Evolutionary conservation across 768 basidiomycete genomes (phyloP).

Genomic region (Podaxis sp.): DNA sequence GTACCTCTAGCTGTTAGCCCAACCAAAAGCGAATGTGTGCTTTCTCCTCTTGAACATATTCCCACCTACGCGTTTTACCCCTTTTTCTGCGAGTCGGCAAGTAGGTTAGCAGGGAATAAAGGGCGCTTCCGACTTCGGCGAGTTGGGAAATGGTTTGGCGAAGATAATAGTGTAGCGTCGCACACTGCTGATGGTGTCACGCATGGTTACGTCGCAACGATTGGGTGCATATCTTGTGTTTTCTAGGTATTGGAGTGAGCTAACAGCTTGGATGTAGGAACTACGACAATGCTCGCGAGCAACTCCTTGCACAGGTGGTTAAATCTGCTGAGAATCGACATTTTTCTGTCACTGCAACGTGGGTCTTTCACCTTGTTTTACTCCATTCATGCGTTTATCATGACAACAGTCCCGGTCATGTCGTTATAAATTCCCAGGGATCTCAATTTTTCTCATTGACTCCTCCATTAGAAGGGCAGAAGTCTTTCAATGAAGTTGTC

Average conservation of each 20-base stretch:
- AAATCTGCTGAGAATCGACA: not conserved
- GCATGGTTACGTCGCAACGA: not conserved
- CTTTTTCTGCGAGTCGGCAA: conserved; percentile 43
- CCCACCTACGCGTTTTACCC: conserved; percentile 66
- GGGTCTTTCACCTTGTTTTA: not conserved
- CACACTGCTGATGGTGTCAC: not conserved
- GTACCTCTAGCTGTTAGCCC: conserved; percentile 4
- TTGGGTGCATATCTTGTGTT: not conserved
- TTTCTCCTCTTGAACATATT: conserved; percentile 20
- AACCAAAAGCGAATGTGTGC: not conserved
- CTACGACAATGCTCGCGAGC: conserved; percentile 2
- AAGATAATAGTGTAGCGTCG: conserved; percentile 9
- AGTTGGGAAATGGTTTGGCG: conserved; percentile 57
- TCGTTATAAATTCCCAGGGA: conserved; percentile 4
- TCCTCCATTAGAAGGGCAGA: conserved; percentile 13
- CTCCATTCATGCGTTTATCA: not conserved
- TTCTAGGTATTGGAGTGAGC: not conserved
- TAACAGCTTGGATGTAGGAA: not conserved
- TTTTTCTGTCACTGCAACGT: conserved; percentile 12
- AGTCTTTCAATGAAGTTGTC: not conserved
- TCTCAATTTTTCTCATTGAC: not conserved
- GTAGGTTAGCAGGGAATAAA: conserved; percentile 47
- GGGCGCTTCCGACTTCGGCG: conserved; percentile 57
- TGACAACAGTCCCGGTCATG: conserved; percentile 12
- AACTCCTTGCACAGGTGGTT: not conserved